Evolutionary conservation across 345 rosid species (phyloP).

Genomic region (Luvunga scandens): DNA sequence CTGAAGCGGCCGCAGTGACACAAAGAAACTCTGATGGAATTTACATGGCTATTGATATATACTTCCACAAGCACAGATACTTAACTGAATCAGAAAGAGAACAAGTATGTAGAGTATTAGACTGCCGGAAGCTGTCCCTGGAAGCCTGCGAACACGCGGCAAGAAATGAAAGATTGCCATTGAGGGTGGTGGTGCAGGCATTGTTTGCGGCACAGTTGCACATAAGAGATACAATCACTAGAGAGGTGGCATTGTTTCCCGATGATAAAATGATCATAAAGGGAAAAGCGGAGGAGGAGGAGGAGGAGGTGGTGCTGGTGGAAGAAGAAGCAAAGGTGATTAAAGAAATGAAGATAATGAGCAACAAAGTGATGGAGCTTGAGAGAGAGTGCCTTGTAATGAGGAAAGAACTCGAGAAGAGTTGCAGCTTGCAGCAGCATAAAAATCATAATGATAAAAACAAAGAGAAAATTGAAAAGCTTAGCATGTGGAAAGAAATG

Average conservation of each 20-base stretch:
- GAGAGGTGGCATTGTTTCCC: constrained; percentile 23
- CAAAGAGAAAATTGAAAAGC: constrained; percentile 35
- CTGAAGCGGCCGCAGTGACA: constrained; percentile 41
- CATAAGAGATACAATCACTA: constrained; percentile 46
- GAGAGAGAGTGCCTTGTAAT: constrained; percentile 48
- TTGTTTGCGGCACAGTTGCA: constrained; percentile 57
- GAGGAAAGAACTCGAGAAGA: constrained; percentile 48
- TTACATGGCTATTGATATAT: constrained; percentile 67
- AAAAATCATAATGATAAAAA: not conserved
- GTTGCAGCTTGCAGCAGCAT: constrained; percentile 16
- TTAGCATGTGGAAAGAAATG: constrained; percentile 66
- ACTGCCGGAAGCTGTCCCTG: constrained; percentile 59
- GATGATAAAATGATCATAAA: constrained; percentile 21
- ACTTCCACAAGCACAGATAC: constrained; percentile 58
- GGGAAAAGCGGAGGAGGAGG: constrained; percentile 21
- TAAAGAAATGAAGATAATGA: constrained; percentile 56
- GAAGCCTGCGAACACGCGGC: constrained; percentile 65
- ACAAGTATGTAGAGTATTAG: constrained; percentile 61
- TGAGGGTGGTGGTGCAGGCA: constrained; percentile 56
- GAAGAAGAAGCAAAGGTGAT: constrained; percentile 30
- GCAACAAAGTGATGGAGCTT: constrained; percentile 55
- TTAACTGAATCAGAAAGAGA: constrained; percentile 63
- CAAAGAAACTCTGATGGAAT: constrained; percentile 55
- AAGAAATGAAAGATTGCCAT: constrained; percentile 59
- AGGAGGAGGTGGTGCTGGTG: constrained; percentile 15